Evolutionary conservation across 2,329 filamentous ascomycete species (phyloP).

Genomic region (Fusarium verrucosum): DNA sequence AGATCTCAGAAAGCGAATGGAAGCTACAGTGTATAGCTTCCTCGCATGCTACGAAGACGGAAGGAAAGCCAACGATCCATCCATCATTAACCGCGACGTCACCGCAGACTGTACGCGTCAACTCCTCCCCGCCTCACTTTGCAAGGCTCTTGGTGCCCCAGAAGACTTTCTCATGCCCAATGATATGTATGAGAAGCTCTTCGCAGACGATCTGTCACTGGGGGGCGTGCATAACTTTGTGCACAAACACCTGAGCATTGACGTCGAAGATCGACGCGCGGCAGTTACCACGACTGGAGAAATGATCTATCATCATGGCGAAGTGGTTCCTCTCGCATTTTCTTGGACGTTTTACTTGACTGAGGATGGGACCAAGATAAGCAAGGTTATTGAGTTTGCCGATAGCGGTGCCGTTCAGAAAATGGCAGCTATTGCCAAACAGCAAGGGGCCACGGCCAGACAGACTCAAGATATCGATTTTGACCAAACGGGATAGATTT

Average conservation of each 20-base stretch:
- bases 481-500: background rate
- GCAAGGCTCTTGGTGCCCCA: slow-evolving; percentile 8
- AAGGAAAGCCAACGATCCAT: background rate
- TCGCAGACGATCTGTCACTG: slow-evolving; percentile 10
- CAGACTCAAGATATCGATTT: background rate
- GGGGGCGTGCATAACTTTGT: slow-evolving; percentile 9
- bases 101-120: slow-evolving; percentile 24
- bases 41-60: slow-evolving; percentile 22
- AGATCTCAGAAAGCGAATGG: slow-evolving; percentile 9
- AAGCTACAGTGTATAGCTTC: slow-evolving; percentile 18
- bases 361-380: slow-evolving; percentile 21
- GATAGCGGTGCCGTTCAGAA: slow-evolving; percentile 1
- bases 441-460: background rate
- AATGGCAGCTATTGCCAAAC: slow-evolving; percentile 6
- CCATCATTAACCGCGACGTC: slow-evolving; percentile 24
- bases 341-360: slow-evolving; percentile 18
- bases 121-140: slow-evolving; percentile 13
- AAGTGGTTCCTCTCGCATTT: slow-evolving; percentile 4
- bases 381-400: slow-evolving; percentile 25
- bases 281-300: slow-evolving; percentile 10
- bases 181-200: slow-evolving; percentile 15
- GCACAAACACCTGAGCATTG: slow-evolving; percentile 6
- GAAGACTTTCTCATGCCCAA: slow-evolving; percentile 14
- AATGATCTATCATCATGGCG: slow-evolving; percentile 18
- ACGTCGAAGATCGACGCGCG: slow-evolving; percentile 11